Conservation (phyloP, 75 land plant genomes). For the Cryptomeria japonica region DNA sequence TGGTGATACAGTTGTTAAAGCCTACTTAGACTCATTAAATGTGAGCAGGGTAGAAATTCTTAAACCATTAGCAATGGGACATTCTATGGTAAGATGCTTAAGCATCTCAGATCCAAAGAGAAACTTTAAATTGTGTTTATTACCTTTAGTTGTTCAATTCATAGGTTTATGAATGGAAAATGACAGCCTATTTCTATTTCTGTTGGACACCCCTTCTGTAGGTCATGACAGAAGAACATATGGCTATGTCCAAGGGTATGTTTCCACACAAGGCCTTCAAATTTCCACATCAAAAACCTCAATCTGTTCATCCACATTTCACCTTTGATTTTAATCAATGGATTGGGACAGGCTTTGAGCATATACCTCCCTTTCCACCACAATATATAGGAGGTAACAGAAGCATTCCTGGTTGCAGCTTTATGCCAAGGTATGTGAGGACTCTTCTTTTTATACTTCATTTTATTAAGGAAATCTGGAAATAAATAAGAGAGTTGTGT, state of each 20-base stretch:
- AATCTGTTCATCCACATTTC: slow-evolving; percentile 13
- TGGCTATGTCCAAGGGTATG: slow-evolving; percentile 25
- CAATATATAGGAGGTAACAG: slow-evolving; percentile 28
- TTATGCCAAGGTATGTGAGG: slow-evolving; percentile 24
- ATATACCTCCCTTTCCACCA: slow-evolving; percentile 15
- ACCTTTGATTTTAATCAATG: slow-evolving; percentile 25
- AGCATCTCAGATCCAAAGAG: not conserved
- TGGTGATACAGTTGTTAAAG: slow-evolving; percentile 48
- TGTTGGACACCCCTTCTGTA: not conserved
- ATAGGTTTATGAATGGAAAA: not conserved
- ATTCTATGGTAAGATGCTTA: slow-evolving; percentile 8
- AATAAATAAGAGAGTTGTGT: not conserved
- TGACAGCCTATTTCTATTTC: not conserved
- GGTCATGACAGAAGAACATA: not conserved
- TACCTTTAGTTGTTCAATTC: not conserved
- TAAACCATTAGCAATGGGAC: not conserved
- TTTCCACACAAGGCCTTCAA: slow-evolving; percentile 11
- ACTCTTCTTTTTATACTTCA: not conserved
- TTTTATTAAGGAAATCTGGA: not conserved
- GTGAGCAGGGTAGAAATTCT: slow-evolving; percentile 12
- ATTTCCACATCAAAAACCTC: slow-evolving; percentile 11
- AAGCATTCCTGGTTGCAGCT: slow-evolving; percentile 25
- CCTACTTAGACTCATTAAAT: slow-evolving; percentile 37
- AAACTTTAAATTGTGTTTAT: not conserved
- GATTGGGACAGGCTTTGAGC: slow-evolving; percentile 28